Evolutionary conservation across 2,329 filamentous ascomycete species (phyloP).

Genomic region (Lecanicillium sp.): DNA sequence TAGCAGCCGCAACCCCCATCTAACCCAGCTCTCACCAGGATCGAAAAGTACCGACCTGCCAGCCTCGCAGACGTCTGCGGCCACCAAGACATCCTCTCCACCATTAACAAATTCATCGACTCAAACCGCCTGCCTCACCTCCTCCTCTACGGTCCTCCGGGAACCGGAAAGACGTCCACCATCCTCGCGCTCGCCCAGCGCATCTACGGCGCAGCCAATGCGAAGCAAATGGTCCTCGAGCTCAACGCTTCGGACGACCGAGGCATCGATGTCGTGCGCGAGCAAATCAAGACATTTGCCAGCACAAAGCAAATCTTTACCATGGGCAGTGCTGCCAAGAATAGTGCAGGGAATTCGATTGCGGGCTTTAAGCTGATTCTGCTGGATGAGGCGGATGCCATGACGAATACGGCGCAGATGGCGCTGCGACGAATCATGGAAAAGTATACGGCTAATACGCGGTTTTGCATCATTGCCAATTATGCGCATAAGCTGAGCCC

Average conservation of each 20-base stretch:
- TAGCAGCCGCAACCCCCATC: neutral
- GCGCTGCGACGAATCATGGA: constrained; percentile 96
- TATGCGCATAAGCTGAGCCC: constrained; percentile 97
- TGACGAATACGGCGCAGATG: constrained; percentile 99
- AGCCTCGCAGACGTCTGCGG: constrained; percentile 89
- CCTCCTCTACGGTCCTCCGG: constrained; percentile 90
- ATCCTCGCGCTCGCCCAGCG: constrained; percentile 85
- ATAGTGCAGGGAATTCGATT: constrained; percentile 32
- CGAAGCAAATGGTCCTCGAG: constrained; percentile 97
- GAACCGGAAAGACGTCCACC: constrained; percentile 96
- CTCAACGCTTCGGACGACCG: constrained; percentile 95
- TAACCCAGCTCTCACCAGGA: constrained; percentile 47
- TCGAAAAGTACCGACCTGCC: constrained; percentile 92
- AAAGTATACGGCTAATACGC: constrained; percentile 95
- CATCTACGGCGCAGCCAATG: constrained; percentile 86
- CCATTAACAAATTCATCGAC: constrained; percentile 96
- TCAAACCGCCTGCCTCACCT: constrained; percentile 90
- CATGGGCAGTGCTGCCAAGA: constrained; percentile 42
- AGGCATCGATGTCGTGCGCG: constrained; percentile 94
- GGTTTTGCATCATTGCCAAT: constrained; percentile 98
- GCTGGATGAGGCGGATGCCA: constrained; percentile 96
- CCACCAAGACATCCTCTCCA: constrained; percentile 93
- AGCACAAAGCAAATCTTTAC: constrained; percentile 96
- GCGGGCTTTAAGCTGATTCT: constrained; percentile 93
- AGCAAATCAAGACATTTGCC: constrained; percentile 99